phyloP scores from a whole-genome alignment of 108 stramenopile genomes.

The Fragilariopsis cylindrus region DNA sequence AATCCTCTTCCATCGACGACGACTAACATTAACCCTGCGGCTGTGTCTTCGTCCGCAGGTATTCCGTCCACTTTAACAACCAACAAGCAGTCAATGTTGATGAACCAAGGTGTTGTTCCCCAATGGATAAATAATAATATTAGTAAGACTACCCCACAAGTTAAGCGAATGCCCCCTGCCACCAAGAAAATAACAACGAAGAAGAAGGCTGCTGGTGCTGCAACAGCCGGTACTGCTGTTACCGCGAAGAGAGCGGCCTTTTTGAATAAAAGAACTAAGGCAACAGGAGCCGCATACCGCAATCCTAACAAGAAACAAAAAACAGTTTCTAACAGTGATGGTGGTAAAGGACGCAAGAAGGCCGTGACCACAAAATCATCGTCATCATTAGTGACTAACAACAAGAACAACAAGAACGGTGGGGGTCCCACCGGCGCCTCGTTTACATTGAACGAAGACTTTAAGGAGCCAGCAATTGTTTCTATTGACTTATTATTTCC shows the following conservation, averaged over 20 bases:
- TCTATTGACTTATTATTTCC: constrained; percentile 21
- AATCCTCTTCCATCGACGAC: too few species aligned
- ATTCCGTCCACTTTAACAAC: too few species aligned
- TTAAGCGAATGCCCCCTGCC: too few species aligned
- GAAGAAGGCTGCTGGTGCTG: background rate
- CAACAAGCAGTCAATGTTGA: too few species aligned
- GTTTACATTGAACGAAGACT: constrained; percentile 24
- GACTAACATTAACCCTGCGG: too few species aligned
- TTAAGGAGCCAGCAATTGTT: background rate
- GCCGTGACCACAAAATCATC: constrained; percentile 6
- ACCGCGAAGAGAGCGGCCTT: constrained; percentile 16
- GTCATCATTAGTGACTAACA: background rate
- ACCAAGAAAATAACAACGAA: too few species aligned
- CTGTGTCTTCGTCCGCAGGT: too few species aligned
- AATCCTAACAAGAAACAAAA: constrained; percentile 19
- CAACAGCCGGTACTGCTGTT: background rate
- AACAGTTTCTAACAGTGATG: background rate
- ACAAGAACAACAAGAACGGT: background rate
- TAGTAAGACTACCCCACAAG: too few species aligned
- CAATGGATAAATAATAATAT: too few species aligned
- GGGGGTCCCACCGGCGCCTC: background rate
- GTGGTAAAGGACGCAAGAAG: constrained; percentile 9
- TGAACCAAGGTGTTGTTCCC: too few species aligned
- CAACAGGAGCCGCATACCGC: constrained; percentile 15
- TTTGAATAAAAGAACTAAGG: constrained; percentile 18